Evolutionary conservation across 176 grass and related monocot species (phyloP).

Genomic region (Canna indica): DNA sequence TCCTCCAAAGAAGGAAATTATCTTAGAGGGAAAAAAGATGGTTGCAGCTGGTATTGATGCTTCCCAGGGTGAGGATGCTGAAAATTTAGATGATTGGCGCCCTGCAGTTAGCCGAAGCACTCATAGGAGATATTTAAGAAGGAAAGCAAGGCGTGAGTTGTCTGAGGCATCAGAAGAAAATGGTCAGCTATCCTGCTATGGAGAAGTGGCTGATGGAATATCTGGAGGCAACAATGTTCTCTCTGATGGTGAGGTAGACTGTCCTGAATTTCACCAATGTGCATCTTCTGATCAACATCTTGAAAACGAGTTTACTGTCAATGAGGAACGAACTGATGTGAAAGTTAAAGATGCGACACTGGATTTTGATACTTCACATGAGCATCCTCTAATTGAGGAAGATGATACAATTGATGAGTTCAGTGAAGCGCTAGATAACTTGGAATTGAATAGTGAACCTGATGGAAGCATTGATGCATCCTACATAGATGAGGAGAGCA

Average conservation of each 20-base stretch:
- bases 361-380: constrained; percentile 14
- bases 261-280: neutral
- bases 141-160: constrained; percentile 72
- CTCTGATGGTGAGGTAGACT: constrained; percentile 17
- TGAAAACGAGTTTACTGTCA: neutral
- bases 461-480: constrained; percentile 33
- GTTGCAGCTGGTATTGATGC: constrained; percentile 33
- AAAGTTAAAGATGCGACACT: constrained; percentile 7
- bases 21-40: constrained; percentile 39
- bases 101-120: constrained; percentile 89
- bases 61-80: constrained; percentile 51
- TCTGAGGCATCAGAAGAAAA: constrained; percentile 30
- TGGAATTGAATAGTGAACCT: constrained; percentile 38
- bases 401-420: constrained; percentile 27
- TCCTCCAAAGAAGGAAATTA: constrained; percentile 34
- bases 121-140: constrained; percentile 75
- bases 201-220: constrained; percentile 22
- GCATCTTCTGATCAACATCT: constrained; percentile 7
- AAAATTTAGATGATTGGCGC: constrained; percentile 61
- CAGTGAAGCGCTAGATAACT: constrained; percentile 34
- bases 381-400: neutral
- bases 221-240: constrained; percentile 22
- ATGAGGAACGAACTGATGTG: neutral
- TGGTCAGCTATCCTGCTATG: constrained; percentile 14
- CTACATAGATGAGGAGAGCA: constrained; percentile 45